phyloP scores from a whole-genome alignment of 768 basidiomycete species.

The Jaapia argillacea region DNA sequence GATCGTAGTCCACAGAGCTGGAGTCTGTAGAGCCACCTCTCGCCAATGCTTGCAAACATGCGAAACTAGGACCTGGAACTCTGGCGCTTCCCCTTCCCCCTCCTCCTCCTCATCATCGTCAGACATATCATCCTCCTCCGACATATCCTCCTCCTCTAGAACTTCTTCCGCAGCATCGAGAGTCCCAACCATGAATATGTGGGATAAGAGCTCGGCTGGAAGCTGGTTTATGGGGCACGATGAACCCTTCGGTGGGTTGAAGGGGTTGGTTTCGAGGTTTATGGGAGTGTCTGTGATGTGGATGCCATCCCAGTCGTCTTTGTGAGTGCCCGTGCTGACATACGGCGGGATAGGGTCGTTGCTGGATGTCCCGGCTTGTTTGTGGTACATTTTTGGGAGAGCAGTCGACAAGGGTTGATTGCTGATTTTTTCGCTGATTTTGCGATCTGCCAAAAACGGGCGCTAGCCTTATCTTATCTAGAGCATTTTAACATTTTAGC shows the following conservation, averaged over 20 bases:
- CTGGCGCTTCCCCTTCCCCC: background rate
- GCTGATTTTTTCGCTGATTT: too few species aligned
- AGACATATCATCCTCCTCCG: conserved; percentile 26
- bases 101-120: conserved; percentile 10
- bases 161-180: conserved; percentile 2
- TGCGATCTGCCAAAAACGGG: too few species aligned
- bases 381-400: too few species aligned
- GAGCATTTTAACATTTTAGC: too few species aligned
- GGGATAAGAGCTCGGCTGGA: conserved; percentile 49
- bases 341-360: too few species aligned
- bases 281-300: background rate
- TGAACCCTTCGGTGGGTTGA: background rate
- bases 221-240: conserved; percentile 29
- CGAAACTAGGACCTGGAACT: conserved; percentile 45
- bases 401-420: too few species aligned
- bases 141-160: conserved; percentile 21
- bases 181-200: conserved; percentile 22
- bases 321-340: too few species aligned
- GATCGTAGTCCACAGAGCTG: conserved; percentile 47
- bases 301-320: too few species aligned
- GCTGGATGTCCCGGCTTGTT: too few species aligned
- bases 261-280: background rate
- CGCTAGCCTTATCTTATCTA: too few species aligned
- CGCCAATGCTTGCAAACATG: conserved; percentile 59
- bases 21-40: conserved; percentile 36